A percentile compares a stretch with the other conserved stretches of the same genome.
phyloP scores from a whole-genome alignment of 176 grass and related monocot species.

The Eragrostis nindensis region DNA sequence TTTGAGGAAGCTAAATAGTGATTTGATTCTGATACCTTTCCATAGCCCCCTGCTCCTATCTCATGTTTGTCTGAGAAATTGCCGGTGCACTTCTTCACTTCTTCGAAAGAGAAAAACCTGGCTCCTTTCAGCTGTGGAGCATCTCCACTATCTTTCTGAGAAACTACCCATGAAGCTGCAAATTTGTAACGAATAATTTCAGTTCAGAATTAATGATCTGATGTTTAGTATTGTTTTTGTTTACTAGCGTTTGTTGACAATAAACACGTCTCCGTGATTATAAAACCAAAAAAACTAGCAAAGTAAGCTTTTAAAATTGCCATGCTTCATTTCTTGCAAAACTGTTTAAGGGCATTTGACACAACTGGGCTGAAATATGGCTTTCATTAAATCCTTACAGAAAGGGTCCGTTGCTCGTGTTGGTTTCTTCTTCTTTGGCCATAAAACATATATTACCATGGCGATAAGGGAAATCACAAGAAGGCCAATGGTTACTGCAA shows the following conservation, averaged over 20 bases:
- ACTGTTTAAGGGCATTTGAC: not conserved
- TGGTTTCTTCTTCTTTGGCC: constrained; percentile 51
- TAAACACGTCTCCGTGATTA: not conserved
- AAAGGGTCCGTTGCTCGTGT: constrained; percentile 62
- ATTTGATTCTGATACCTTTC: constrained; percentile 47
- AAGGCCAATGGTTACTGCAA: constrained; percentile 58
- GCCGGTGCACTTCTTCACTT: constrained; percentile 62
- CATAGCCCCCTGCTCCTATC: constrained; percentile 69
- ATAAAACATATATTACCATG: constrained; percentile 63
- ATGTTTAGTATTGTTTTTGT: not conserved
- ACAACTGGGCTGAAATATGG: not conserved
- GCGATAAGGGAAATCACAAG: constrained; percentile 72
- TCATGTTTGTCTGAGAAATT: constrained; percentile 52
- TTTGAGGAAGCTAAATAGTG: not conserved
- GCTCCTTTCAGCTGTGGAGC: constrained; percentile 68
- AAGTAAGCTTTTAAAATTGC: not conserved
- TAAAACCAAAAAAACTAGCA: not conserved
- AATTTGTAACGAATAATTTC: constrained; percentile 23
- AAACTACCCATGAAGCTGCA: constrained; percentile 52
- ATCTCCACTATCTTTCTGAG: constrained; percentile 44
- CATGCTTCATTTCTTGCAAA: not conserved
- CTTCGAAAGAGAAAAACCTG: constrained; percentile 73
- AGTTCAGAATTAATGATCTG: not conserved
- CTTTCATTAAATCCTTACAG: constrained; percentile 45
- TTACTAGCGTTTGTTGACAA: not conserved